Conservation (phyloP, 768 basidiomycete genomes). For the Rhodocollybia butyracea region DNA sequence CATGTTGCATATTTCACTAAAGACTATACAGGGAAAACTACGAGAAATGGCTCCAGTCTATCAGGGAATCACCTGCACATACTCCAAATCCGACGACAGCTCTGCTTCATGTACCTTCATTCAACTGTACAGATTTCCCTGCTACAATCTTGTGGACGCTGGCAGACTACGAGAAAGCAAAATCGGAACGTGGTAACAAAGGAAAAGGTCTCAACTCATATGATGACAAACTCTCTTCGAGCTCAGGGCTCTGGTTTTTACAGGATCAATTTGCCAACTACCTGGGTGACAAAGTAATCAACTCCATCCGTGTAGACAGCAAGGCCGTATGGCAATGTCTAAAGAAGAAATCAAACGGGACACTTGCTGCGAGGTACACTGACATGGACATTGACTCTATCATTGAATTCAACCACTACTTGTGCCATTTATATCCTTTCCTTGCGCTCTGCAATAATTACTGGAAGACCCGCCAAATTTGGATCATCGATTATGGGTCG, state of each 20-base stretch:
- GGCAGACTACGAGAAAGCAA: not conserved
- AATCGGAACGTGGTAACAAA: not conserved
- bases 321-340: not conserved
- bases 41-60: not conserved
- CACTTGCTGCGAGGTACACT: not conserved
- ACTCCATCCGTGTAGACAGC: not conserved
- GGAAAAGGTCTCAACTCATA: not conserved
- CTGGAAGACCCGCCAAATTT: not conserved
- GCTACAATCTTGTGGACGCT: not conserved
- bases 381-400: not conserved
- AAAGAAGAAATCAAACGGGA: not conserved
- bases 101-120: not conserved
- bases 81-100: not conserved
- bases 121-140: not conserved
- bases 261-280: too few relatives aligned
- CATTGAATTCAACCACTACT: not conserved
- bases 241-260: too few relatives aligned
- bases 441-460: not conserved
- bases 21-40: not conserved
- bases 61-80: not conserved
- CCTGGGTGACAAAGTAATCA: not conserved
- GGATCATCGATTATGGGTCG: not conserved
- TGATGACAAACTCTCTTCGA: too few relatives aligned
- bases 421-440: not conserved
- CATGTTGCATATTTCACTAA: not conserved